Evolutionary conservation across 306 rosid species (phyloP).

Genomic region (Spatholobus suberectus): DNA sequence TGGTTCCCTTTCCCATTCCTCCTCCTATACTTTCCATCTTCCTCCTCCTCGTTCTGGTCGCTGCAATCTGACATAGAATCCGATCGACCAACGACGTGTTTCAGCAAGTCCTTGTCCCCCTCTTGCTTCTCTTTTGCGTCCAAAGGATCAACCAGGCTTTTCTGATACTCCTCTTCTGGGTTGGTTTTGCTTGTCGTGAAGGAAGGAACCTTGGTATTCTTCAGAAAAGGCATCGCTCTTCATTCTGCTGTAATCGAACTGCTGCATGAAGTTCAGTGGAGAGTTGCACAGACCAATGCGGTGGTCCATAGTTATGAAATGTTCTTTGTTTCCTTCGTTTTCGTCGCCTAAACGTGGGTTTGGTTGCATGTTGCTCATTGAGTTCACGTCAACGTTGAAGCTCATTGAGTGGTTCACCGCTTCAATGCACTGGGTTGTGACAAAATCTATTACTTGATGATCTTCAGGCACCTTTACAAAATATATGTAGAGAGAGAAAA

Average conservation of each 20-base stretch:
- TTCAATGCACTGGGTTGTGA: slow-evolving; percentile 66
- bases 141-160: no score
- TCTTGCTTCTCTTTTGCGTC: slow-evolving; percentile 53
- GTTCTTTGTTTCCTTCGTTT: slow-evolving; percentile 52
- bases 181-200: slow-evolving; percentile 51
- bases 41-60: slow-evolving; percentile 84
- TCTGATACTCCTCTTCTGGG: slow-evolving; percentile 47
- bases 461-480: slow-evolving; percentile 72
- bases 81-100: slow-evolving; percentile 58
- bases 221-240: slow-evolving; percentile 53
- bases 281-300: slow-evolving; percentile 50
- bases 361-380: slow-evolving; percentile 55
- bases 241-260: slow-evolving; percentile 52
- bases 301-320: slow-evolving; percentile 54
- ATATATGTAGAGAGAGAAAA: neutral
- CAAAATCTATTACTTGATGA: slow-evolving; percentile 67
- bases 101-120: slow-evolving; percentile 57
- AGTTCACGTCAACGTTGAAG: slow-evolving; percentile 46
- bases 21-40: slow-evolving; percentile 66
- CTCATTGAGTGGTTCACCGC: slow-evolving; percentile 49
- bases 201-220: slow-evolving; percentile 62
- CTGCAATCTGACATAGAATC: slow-evolving; percentile 89
- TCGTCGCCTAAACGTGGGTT: slow-evolving; percentile 47
- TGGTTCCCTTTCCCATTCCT: slow-evolving; percentile 78
- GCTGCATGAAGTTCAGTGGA: slow-evolving; percentile 72